These are phyloP conservation scores for Penicillium soppii DNA, from an alignment of 495 filamentous ascomycete genomes.

Conservation along the genomic window DNA sequence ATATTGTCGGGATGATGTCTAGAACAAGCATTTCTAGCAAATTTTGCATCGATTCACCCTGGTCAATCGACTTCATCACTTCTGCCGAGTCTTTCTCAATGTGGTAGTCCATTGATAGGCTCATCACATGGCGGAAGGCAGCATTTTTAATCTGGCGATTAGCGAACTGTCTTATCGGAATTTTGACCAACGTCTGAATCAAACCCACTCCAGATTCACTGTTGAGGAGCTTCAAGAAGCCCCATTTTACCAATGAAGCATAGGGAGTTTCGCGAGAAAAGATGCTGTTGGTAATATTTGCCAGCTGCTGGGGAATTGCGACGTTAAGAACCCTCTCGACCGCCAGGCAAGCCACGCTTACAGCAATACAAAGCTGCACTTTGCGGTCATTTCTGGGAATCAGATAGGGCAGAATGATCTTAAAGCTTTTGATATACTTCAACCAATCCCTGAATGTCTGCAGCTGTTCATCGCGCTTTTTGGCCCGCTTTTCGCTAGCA, in stretches of 20 bases:
- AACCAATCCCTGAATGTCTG: conserved; percentile 2
- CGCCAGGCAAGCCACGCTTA: background rate
- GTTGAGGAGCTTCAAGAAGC: conserved; percentile 18
- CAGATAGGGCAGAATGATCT: conserved; percentile 63
- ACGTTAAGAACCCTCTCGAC: conserved; percentile 40
- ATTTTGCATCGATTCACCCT: conserved; percentile 14
- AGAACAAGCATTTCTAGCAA: conserved; percentile 11
- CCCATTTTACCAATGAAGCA: conserved; percentile 55
- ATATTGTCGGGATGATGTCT: conserved; percentile 7
- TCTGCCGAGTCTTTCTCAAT: conserved; percentile 9
- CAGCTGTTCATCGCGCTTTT: conserved; percentile 3
- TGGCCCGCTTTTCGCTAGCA: background rate
- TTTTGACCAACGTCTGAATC: conserved; percentile 10
- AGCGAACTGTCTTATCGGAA: conserved; percentile 19
- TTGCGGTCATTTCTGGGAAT: conserved; percentile 57
- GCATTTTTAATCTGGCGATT: conserved; percentile 22
- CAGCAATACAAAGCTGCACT: conserved; percentile 54
- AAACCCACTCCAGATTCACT: conserved; percentile 9
- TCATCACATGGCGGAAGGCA: conserved; percentile 24
- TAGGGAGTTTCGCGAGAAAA: conserved; percentile 49
- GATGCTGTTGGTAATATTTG: conserved; percentile 61
- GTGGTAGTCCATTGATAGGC: conserved; percentile 13
- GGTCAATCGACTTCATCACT: conserved; percentile 20
- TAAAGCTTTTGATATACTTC: conserved; percentile 12
- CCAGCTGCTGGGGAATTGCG: conserved; percentile 65